Evolutionary conservation across 139 green algal genomes (phyloP), one percentile per base, ranked within the genome.

Genomic region (Haematococcus sp.): DNA sequence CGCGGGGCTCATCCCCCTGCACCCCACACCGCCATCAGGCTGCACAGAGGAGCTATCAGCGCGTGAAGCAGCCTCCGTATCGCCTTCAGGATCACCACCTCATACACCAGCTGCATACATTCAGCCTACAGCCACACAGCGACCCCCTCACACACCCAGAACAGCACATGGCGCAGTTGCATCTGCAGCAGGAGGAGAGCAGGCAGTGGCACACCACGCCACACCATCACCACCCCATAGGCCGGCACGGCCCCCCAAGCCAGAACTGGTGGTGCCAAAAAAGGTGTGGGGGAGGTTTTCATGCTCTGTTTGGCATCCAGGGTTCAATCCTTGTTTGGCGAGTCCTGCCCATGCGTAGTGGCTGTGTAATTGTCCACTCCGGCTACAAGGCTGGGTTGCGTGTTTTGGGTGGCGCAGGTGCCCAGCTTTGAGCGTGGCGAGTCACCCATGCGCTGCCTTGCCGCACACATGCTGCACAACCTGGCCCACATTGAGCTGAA

Each of bases 381-480:
- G n/a, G n/a, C n/a, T n/a, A n/a, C n/a, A n/a, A n/a, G n/a, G n/a
- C n/a, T n/a, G n/a, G n/a, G n/a, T n/a, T n/a, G n/a, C n/a, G n/a
- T n/a, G 7, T 31, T 49, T 43, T 23, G 32, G 25, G 30, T 58
- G 25, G 0, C 20, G 27, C 63, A 78, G 63, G 73, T 72, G 32
- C 60, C 73, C 1, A 69, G 70, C 31, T 69, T 80, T 66, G 46
- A 68, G 54, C 69, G 35, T 4, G 54, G 54, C 1, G 33, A 66
- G 35, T 75, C 35, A 31, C 69, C 63, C 19, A 70, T 70, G 63
- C 31, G 20, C 30, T 82, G 86, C 0, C 78, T 88, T 11, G 56
- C 68, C 19, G 86, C 85, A 22, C 88, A 92, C 82, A 84, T 86
- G 79, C 76, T 94, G 40, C 87, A 92, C 84, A 91, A 91, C 73